Conservation (phyloP, 768 basidiomycete species). For the Mycena vitilis region DNA sequence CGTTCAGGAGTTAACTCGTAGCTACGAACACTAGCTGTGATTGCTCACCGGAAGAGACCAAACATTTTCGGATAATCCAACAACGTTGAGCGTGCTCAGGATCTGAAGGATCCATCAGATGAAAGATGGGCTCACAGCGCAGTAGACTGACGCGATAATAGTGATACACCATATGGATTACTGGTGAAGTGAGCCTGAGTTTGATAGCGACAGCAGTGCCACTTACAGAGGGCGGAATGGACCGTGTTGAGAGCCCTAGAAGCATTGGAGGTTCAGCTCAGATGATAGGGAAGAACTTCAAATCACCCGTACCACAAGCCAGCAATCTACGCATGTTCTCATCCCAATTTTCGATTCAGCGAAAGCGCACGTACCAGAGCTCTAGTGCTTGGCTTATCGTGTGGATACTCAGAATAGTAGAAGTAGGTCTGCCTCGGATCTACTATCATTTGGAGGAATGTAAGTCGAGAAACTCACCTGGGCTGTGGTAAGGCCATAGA, state of each 20-base stretch:
- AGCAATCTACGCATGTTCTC: not conserved
- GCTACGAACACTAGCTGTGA: not conserved
- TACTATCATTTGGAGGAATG: not conserved
- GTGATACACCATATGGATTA: not conserved
- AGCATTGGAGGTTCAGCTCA: not conserved
- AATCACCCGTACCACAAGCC: not conserved
- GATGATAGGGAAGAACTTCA: not conserved
- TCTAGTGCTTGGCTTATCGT: not conserved
- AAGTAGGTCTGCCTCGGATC: not conserved
- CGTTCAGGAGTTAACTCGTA: not conserved
- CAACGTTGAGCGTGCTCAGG: not conserved
- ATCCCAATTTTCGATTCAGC: not conserved
- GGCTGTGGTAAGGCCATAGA: not conserved
- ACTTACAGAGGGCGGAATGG: not conserved
- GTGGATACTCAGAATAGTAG: not conserved
- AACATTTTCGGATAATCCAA: conserved; percentile 11
- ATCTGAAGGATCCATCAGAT: conserved; percentile 3
- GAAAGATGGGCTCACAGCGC: not conserved
- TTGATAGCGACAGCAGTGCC: not conserved
- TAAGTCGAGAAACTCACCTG: not conserved
- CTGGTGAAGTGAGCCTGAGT: conserved; percentile 1
- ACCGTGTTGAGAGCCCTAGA: not conserved
- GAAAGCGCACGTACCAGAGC: not conserved
- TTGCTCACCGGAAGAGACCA: conserved; percentile 16
- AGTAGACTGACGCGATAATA: not conserved